These are phyloP conservation scores for Jamesozyma lodderae DNA, from an alignment of 805 yeast species.

Conservation along the genomic window DNA sequence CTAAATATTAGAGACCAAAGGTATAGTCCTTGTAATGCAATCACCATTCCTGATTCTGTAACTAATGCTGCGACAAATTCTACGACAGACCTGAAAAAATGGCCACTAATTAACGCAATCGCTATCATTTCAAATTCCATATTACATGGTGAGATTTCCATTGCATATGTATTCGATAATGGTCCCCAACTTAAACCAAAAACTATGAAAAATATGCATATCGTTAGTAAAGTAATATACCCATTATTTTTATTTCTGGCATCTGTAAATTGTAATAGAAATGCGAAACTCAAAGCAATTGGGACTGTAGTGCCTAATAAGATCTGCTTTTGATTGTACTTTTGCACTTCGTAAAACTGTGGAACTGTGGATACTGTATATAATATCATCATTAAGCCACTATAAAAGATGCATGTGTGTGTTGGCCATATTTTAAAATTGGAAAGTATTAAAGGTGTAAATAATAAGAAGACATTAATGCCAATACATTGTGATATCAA, in stretches of 20 bases:
- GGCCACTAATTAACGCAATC: background rate
- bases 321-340: background rate
- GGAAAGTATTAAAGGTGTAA: background rate
- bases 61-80: background rate
- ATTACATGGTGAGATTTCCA: background rate
- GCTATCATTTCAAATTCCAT: background rate
- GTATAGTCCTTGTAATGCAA: background rate
- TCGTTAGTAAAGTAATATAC: background rate
- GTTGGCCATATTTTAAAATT: background rate
- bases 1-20: background rate
- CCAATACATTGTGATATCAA: background rate
- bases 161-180: background rate
- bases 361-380: background rate
- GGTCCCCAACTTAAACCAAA: constrained; percentile 1
- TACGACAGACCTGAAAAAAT: background rate
- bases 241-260: background rate
- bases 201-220: background rate
- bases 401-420: background rate
- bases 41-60: too few relatives aligned
- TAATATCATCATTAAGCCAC: background rate
- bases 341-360: background rate
- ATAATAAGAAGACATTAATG: background rate
- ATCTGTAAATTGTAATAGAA: background rate
- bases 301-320: background rate
- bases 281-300: background rate